These are phyloP conservation scores for Astrothelium subdiscretum DNA, from an alignment of 495 filamentous ascomycete genomes.

Conservation along the genomic window DNA sequence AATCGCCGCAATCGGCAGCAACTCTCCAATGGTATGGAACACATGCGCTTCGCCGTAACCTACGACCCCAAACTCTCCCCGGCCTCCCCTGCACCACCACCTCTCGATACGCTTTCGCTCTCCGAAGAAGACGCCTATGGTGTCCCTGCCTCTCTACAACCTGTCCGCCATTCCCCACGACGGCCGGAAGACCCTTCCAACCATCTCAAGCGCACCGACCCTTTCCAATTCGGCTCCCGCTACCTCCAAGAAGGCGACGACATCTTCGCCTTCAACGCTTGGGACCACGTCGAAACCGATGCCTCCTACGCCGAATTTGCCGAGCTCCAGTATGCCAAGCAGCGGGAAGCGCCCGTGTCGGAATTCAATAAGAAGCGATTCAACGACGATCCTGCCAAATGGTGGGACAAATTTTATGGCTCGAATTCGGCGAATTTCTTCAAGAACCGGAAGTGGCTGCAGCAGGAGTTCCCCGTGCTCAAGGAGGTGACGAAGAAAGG, in stretches of 20 bases:
- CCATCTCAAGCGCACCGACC: slow-evolving; percentile 72
- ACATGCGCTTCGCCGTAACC: slow-evolving; percentile 31
- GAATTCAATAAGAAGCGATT: slow-evolving; percentile 80
- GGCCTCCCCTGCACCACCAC: slow-evolving; percentile 9
- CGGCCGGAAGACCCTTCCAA: slow-evolving; percentile 44
- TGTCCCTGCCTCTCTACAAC: slow-evolving; percentile 34
- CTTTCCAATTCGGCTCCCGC: slow-evolving; percentile 91
- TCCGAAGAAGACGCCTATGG: slow-evolving; percentile 29
- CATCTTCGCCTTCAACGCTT: slow-evolving; percentile 92
- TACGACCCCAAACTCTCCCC: slow-evolving; percentile 8
- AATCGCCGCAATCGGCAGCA: slow-evolving; percentile 16
- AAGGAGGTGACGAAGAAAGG: slow-evolving; percentile 51
- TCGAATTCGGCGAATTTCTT: slow-evolving; percentile 95
- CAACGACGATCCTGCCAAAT: slow-evolving; percentile 79
- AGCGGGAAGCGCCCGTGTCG: slow-evolving; percentile 69
- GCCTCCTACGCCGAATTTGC: slow-evolving; percentile 72
- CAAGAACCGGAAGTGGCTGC: slow-evolving; percentile 95
- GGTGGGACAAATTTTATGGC: slow-evolving; percentile 95
- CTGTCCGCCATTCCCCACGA: slow-evolving; percentile 28
- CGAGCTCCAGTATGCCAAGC: slow-evolving; percentile 65
- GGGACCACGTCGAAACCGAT: slow-evolving; percentile 92
- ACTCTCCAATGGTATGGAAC: slow-evolving; percentile 32
- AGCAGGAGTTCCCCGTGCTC: slow-evolving; percentile 85
- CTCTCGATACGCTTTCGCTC: slow-evolving; percentile 3
- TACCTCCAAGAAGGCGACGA: slow-evolving; percentile 70